Evolutionary conservation across 2,329 filamentous ascomycete genomes (phyloP).

Genomic region (Hypoxylon sp.): DNA sequence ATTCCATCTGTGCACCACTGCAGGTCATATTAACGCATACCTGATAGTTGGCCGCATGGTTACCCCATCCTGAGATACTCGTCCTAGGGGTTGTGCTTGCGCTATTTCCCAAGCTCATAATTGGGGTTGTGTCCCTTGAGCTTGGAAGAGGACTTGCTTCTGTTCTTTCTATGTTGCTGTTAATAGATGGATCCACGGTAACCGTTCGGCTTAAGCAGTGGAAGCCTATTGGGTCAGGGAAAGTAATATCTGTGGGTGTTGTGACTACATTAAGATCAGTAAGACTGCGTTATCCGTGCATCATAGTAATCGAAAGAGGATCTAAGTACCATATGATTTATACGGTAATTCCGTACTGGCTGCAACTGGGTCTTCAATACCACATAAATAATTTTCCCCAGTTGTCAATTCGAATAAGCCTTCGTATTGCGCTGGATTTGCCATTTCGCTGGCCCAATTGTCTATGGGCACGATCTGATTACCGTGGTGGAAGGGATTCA

Average conservation of each 20-base stretch:
- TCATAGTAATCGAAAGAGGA: not conserved
- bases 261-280: not conserved
- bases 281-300: not conserved
- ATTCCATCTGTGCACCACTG: slow-evolving; percentile 10
- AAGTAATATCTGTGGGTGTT: slow-evolving; percentile 5
- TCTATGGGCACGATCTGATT: not conserved
- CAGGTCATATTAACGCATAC: slow-evolving; percentile 15
- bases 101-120: slow-evolving; percentile 2
- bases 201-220: not conserved
- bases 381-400: slow-evolving; percentile 10
- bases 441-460: not conserved
- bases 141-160: slow-evolving; percentile 1
- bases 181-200: not conserved
- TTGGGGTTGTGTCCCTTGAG: slow-evolving; percentile 5
- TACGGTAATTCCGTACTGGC: not conserved
- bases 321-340: slow-evolving; percentile 7
- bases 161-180: not conserved
- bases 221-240: slow-evolving; percentile 6
- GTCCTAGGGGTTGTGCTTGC: slow-evolving; percentile 9
- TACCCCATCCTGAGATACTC: slow-evolving; percentile 7
- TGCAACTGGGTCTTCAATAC: slow-evolving; percentile 7
- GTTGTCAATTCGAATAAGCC: slow-evolving; percentile 1
- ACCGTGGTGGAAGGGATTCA: slow-evolving; percentile 1
- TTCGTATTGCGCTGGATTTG: slow-evolving; percentile 7
- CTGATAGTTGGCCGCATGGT: slow-evolving; percentile 11